Conservation (phyloP, 805 yeast species). For the Saccharomycopsis fodiens region DNA sequence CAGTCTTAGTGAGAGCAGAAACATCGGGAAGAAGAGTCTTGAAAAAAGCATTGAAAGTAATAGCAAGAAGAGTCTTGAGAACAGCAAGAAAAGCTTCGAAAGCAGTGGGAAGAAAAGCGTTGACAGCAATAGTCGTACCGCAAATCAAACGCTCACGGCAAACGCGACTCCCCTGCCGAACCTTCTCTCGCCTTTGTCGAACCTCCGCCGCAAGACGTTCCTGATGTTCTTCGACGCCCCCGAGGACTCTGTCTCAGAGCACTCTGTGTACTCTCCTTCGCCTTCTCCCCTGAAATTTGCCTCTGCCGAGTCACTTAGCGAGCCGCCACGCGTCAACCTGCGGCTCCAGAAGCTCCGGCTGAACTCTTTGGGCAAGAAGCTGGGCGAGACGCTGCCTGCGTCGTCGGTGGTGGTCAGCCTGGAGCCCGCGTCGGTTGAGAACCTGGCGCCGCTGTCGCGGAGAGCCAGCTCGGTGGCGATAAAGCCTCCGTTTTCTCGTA, state of each 20-base stretch:
- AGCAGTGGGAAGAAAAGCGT: neutral
- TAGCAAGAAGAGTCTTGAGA: neutral
- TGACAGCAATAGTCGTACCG: neutral
- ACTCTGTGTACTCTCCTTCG: neutral
- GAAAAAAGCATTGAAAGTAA: too few species aligned
- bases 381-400: too few species aligned
- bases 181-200: conserved; percentile 7
- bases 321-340: too few species aligned
- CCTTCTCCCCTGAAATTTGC: too few species aligned
- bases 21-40: neutral
- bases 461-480: neutral
- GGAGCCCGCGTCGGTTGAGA: neutral
- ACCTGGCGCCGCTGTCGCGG: neutral
- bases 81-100: too few species aligned
- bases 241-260: neutral
- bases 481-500: too few species aligned
- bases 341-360: too few species aligned
- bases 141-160: neutral
- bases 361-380: too few species aligned
- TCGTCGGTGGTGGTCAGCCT: too few species aligned
- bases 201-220: conserved; percentile 6
- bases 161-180: neutral
- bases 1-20: too few species aligned
- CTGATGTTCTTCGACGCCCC: conserved; percentile 7
- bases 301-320: too few species aligned